A percentile compares a stretch with the other conserved stretches of the same genome.
Conservation (phyloP, 2,329 filamentous ascomycete species). For the Aspergillus ustus region DNA sequence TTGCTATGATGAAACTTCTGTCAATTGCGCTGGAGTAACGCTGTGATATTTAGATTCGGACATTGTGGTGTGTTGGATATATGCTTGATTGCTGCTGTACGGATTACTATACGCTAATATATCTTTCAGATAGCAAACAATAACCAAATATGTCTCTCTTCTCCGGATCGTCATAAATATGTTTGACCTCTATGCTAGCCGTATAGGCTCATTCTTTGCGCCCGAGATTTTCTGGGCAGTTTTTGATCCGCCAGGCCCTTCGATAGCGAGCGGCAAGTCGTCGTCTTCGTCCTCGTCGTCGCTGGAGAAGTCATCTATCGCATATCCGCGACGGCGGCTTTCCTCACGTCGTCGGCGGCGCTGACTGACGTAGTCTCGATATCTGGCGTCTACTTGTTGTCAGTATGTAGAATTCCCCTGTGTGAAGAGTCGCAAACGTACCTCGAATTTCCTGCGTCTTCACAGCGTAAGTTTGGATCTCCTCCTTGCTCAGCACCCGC, state of each 20-base stretch:
- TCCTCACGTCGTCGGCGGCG: constrained; percentile 50
- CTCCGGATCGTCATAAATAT: neutral
- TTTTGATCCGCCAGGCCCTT: constrained; percentile 33
- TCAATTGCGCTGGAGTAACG: neutral
- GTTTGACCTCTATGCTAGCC: neutral
- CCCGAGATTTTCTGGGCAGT: constrained; percentile 15
- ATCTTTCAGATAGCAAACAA: constrained; percentile 7
- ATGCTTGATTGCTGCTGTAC: constrained; percentile 3
- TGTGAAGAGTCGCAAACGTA: constrained; percentile 46
- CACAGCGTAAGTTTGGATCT: constrained; percentile 85
- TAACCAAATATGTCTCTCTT: constrained; percentile 13
- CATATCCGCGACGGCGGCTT: constrained; percentile 41
- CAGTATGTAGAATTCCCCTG: constrained; percentile 11
- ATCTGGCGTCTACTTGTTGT: constrained; percentile 38
- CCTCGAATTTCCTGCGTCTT: constrained; percentile 82
- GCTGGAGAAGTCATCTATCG: constrained; percentile 37
- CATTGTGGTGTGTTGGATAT: neutral
- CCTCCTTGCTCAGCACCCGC: constrained; percentile 81
- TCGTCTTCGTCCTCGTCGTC: constrained; percentile 44
- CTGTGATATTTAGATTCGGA: neutral
- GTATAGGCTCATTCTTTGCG: constrained; percentile 13
- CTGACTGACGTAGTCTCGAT: constrained; percentile 41
- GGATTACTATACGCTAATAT: constrained; percentile 1
- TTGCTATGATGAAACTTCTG: neutral
- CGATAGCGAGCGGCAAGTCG: constrained; percentile 35